phyloP scores from a whole-genome alignment of 1,284 basidiomycete species.

The Pseudozyma thailandica region DNA sequence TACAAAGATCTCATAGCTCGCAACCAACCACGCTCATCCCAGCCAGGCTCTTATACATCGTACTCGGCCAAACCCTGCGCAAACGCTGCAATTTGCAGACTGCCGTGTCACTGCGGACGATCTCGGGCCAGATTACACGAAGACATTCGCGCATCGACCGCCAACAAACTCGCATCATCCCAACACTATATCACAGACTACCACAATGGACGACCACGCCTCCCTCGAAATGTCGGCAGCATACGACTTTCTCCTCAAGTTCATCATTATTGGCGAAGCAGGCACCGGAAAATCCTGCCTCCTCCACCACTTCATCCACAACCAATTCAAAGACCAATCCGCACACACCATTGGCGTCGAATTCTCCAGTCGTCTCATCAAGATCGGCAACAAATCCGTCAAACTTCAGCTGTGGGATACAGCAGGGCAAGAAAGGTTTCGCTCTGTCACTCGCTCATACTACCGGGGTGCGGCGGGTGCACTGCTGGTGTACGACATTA shows the following conservation, averaged over 20 bases:
- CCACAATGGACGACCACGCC: conserved; percentile 44
- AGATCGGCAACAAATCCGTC: conserved; percentile 88
- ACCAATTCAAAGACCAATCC: conserved; percentile 92
- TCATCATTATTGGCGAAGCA: conserved; percentile 95
- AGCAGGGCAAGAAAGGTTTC: conserved; percentile 68
- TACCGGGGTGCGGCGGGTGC: conserved; percentile 83
- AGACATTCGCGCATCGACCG: not conserved
- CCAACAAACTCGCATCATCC: not conserved
- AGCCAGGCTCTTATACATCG: too few relatives aligned
- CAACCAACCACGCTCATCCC: too few relatives aligned
- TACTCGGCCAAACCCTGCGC: too few relatives aligned
- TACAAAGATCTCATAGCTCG: too few relatives aligned
- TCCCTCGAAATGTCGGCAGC: conserved; percentile 52
- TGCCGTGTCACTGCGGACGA: too few relatives aligned
- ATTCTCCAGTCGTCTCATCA: conserved; percentile 87
- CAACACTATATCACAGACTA: not conserved
- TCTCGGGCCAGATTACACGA: too few relatives aligned
- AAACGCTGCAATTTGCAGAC: too few relatives aligned
- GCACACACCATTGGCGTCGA: conserved; percentile 98
- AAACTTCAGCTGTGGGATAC: conserved; percentile 75
- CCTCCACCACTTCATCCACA: conserved; percentile 93
- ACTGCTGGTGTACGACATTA: conserved; percentile 95
- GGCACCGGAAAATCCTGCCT: conserved; percentile 96
- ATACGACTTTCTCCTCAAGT: conserved; percentile 89
- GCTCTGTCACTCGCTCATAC: conserved; percentile 96